Percentiles rank a stretch among this genome's conserved stretches.
Conservation (phyloP, 2,329 filamentous ascomycete species). For the Lomentospora prolificans region DNA sequence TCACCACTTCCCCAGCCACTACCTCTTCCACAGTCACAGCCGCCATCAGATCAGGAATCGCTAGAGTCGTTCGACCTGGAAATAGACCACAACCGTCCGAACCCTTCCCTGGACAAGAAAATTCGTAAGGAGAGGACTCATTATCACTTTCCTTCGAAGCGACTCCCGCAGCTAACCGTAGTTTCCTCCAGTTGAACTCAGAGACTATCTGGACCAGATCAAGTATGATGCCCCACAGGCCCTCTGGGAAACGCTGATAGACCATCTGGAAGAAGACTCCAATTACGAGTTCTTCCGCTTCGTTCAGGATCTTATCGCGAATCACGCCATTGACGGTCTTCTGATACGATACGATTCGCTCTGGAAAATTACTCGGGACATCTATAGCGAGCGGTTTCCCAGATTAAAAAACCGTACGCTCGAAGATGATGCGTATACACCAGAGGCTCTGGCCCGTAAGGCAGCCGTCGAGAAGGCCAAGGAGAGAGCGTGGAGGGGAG, state of each 20-base stretch:
- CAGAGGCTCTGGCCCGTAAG: not conserved
- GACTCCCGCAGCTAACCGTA: no score
- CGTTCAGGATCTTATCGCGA: constrained; percentile 3
- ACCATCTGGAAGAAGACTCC: not conserved
- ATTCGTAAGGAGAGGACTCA: no score
- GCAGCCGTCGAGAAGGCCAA: constrained; percentile 2
- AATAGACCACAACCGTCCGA: no score
- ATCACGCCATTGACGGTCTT: constrained; percentile 14
- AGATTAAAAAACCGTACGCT: constrained; percentile 8
- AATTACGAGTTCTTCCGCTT: constrained; percentile 7
- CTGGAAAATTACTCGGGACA: constrained; percentile 9
- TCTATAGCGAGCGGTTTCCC: constrained; percentile 16
- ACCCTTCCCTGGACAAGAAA: no score
- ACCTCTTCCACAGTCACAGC: no score
- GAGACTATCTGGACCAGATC: not conserved
- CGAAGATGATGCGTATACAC: not conserved
- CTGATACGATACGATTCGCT: constrained; percentile 12
- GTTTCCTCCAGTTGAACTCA: no score
- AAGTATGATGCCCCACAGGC: constrained; percentile 1
- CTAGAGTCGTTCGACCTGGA: no score
- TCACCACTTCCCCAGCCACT: no score
- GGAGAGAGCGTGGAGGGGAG: constrained; percentile 5
- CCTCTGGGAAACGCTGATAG: not conserved
- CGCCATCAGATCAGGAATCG: no score
- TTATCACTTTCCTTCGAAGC: no score